Evolutionary conservation across 768 basidiomycete genomes (phyloP), one percentile per base, ranked within the genome.

Genomic region (Asterophora lycoperdoides): DNA sequence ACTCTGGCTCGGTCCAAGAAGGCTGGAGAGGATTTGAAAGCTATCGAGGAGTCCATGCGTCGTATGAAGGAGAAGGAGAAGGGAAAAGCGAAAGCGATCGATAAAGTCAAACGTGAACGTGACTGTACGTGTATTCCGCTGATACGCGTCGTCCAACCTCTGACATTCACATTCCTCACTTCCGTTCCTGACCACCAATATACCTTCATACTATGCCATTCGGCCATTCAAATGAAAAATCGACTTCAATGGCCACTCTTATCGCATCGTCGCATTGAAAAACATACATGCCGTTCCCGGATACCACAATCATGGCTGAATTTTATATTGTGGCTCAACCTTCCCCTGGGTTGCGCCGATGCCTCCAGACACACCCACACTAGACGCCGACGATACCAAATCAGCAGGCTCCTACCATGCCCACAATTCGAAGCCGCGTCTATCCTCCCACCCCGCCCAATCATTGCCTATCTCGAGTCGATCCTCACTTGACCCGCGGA

Each of bases 1-100:
- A 76, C 80, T 6, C 57, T 81, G 40, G 83, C 83, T 53, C 76
- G 86, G 56, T 79, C 75, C 34, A 81, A 77, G 72, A 89, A 88
- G 71, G 89, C 88, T 0, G 78, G 77, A 28, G 81, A 85, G 60
- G 89, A 91, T 72, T 68, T 88, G 56, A 78, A 75, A 62, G 75
- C 79, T 46, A 81, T 91, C 57, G 81, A 86, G 54, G 87, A 86
- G 66, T 84, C 83, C 41, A 83, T 87, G 78, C 78, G 80, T 45
- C 77, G 79, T 51, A 76, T 89, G 69, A 86, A 80, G 68, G 88
- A 89, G 69, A 83, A 79, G 64, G 84, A 81, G 65, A 79, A 78
- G 68, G 84, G 85, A 0, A 89, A 88, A 64, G 80, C 77, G 44
- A 86, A 75, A 65, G 77, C 74, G n/a, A 63, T 80, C 37, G 86